Evolutionary conservation across 176 grass and related monocot genomes (phyloP).

Genomic region (Avena sativa): DNA sequence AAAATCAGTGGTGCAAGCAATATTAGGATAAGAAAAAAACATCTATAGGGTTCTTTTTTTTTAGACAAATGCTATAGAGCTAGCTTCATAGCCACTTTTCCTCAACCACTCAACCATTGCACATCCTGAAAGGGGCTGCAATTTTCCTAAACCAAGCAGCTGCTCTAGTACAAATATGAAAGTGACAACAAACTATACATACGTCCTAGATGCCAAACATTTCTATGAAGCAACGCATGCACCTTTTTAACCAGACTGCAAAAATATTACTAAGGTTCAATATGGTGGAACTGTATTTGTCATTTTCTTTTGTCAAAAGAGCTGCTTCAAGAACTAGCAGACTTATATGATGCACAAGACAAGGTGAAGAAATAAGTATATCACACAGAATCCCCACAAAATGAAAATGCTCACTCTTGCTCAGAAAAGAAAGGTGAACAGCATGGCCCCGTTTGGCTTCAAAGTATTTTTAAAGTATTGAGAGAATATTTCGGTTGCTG

Average conservation of each 20-base stretch:
- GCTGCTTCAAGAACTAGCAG: slow-evolving; percentile 5
- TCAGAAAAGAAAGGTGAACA: slow-evolving; percentile 3
- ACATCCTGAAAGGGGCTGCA: slow-evolving; percentile 16
- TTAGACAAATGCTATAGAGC: background rate
- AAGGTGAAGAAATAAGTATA: slow-evolving; percentile 27
- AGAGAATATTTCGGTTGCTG: too few relatives aligned
- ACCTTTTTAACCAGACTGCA: slow-evolving; percentile 16
- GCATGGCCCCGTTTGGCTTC: too few relatives aligned
- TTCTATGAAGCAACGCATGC: background rate
- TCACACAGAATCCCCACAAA: slow-evolving; percentile 24
- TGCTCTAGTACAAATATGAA: slow-evolving; percentile 14
- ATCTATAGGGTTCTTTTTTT: background rate
- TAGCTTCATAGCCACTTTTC: slow-evolving; percentile 18
- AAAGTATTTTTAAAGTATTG: too few relatives aligned
- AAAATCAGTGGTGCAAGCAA: background rate
- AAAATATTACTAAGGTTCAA: slow-evolving; percentile 16
- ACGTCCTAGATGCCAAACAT: background rate
- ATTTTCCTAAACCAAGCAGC: slow-evolving; percentile 9
- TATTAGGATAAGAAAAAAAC: slow-evolving; percentile 2
- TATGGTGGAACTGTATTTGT: background rate
- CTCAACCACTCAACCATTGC: slow-evolving; percentile 7
- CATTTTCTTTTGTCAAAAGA: slow-evolving; percentile 25
- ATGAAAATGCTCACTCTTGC: slow-evolving; percentile 22
- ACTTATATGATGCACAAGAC: slow-evolving; percentile 10
- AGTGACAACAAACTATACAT: background rate